phyloP scores from a whole-genome alignment of 257 asterid species.

The Galeopsis tetrahit region DNA sequence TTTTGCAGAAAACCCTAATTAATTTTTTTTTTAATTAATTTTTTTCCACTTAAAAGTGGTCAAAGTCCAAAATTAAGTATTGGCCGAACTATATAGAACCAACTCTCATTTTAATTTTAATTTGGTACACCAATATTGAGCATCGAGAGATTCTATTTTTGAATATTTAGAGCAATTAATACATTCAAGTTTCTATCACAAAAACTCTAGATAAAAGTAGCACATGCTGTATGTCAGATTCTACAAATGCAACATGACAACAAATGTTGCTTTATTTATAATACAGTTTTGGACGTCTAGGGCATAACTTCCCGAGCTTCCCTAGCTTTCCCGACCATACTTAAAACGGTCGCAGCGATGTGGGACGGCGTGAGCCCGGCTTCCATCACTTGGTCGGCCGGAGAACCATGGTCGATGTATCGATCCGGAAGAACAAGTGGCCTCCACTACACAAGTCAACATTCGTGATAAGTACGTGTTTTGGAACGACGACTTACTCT shows the following conservation, averaged over 20 bases:
- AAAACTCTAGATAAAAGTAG: too few species aligned
- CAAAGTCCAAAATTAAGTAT: too few species aligned
- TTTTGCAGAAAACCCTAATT: too few species aligned
- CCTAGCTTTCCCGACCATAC: constrained; percentile 62
- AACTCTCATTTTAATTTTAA: too few species aligned
- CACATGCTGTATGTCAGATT: too few species aligned
- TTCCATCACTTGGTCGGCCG: constrained; percentile 56
- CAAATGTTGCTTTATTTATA: not conserved
- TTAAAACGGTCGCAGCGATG: constrained; percentile 64
- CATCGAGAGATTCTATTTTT: too few species aligned
- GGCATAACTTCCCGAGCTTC: constrained; percentile 65
- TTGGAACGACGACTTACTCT: not conserved
- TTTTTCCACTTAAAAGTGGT: too few species aligned
- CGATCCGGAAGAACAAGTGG: constrained; percentile 73
- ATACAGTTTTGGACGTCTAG: not conserved
- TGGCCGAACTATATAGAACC: too few species aligned
- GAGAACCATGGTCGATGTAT: constrained; percentile 71
- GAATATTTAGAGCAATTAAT: too few species aligned
- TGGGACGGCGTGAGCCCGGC: constrained; percentile 66
- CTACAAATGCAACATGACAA: not conserved
- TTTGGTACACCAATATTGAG: too few species aligned
- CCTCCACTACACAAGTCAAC: constrained; percentile 60
- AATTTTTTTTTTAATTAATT: too few species aligned
- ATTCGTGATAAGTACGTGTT: not conserved
- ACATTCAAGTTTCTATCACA: too few species aligned